A percentile compares a stretch with the other conserved stretches of the same genome.
Evolutionary conservation across 768 basidiomycete species (phyloP).

Genomic region (Lactarius sp.): DNA sequence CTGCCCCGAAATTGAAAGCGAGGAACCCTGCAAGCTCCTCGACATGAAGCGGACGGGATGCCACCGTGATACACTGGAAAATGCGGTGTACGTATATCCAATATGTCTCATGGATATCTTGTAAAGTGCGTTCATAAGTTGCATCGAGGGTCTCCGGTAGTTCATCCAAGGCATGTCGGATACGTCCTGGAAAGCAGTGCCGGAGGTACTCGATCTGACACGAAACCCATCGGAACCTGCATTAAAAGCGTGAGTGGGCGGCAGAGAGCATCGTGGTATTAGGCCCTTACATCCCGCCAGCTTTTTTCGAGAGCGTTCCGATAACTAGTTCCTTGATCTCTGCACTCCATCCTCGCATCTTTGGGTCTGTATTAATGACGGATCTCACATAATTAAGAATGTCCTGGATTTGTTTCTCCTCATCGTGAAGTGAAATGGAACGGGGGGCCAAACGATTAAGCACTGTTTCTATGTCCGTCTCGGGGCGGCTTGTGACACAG

Average conservation of each 20-base stretch:
- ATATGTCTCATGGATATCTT: neutral
- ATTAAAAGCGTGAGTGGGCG: neutral
- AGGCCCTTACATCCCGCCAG: no score
- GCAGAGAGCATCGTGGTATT: no score
- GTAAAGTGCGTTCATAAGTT: neutral
- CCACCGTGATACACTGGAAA: neutral
- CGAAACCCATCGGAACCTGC: neutral
- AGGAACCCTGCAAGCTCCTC: neutral
- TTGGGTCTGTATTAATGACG: no score
- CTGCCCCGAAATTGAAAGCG: neutral
- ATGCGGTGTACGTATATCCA: neutral
- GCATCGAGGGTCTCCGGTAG: neutral
- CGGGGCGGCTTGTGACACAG: no score
- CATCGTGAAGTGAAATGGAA: no score
- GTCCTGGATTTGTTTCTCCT: no score
- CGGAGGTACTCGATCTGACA: neutral
- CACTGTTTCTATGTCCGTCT: no score
- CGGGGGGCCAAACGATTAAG: no score
- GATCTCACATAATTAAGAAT: no score
- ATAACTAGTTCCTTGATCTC: no score
- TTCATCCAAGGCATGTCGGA: neutral
- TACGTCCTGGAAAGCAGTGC: neutral
- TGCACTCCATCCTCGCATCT: no score
- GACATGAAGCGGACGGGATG: neutral
- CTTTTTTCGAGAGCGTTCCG: no score